Conservation (phyloP, 176 grass and related monocot species). For the Juncus inflexus region DNA sequence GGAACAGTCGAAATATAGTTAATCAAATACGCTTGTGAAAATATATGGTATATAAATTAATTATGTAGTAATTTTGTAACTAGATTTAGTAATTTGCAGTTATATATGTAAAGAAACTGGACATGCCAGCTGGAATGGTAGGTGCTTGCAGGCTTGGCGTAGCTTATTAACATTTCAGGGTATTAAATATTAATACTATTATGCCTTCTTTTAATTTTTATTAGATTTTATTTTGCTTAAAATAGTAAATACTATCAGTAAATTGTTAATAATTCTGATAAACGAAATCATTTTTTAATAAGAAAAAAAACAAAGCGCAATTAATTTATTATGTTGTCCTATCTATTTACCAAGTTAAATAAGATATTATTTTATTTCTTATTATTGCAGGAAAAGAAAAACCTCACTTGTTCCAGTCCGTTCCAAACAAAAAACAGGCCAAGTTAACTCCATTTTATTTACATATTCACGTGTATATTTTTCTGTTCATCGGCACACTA, state of each 20-base stretch:
- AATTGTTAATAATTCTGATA: too few relatives aligned
- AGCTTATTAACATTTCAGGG: constrained; percentile 91
- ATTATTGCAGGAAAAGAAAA: constrained; percentile 83
- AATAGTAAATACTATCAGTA: too few relatives aligned
- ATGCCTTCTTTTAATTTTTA: too few relatives aligned
- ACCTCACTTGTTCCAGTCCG: constrained; percentile 91
- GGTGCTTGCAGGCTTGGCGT: constrained; percentile 97
- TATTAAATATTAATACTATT: constrained; percentile 23
- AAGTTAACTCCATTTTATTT: not conserved
- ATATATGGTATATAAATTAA: too few relatives aligned
- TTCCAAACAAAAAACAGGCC: constrained; percentile 92
- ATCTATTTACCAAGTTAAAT: too few relatives aligned
- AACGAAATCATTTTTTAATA: too few relatives aligned
- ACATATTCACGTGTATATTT: constrained; percentile 23
- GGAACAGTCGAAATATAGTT: too few relatives aligned
- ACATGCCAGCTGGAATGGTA: constrained; percentile 86
- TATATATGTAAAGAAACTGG: constrained; percentile 78
- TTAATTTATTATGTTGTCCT: too few relatives aligned
- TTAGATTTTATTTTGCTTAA: too few relatives aligned
- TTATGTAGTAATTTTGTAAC: not conserved
- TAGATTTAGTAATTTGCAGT: constrained; percentile 35
- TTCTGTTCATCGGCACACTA: not conserved
- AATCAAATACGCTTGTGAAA: too few relatives aligned
- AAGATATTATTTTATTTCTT: too few relatives aligned
- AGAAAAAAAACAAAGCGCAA: too few relatives aligned